Base-by-base conservation (phyloP, 176 grass and related monocot genomes). In the Melocanna baccifera region DNA sequence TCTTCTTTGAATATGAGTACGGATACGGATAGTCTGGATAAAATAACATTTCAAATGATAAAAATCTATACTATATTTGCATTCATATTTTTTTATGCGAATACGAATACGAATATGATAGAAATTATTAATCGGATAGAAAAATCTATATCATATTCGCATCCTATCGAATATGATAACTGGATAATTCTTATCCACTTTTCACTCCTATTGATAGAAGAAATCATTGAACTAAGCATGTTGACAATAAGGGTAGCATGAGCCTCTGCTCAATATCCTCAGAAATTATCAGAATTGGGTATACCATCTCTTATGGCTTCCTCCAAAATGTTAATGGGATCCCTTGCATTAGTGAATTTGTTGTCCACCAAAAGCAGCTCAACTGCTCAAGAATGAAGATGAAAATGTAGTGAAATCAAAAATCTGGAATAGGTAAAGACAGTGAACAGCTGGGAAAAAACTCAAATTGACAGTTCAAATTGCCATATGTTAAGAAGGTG, bases 201-300 rank as follows among this genome's bases (percentile, higher is more conserved):
- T n/a, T n/a, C n/a, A n/a, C n/a, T n/a, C n/a, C n/a, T n/a, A 78
- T 97, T 94, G 74, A 97, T 90, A 71, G 95, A 87, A 41, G 90
- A 91, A 78, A 97, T 97, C 42, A 94, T 97, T 65, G 95, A 88
- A 88, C 92, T 92, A 11, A 93, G 88, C 84, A 93, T 97, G 86
- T 97, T 97, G 34, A 97, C 90, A 46, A 97, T 90, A 78, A 97
- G 87, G 74, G 95, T 97, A 30, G 92, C 95, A 86, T 94, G 84
- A 59, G 92, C 95, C 81, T 94, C 83, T 97, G 95, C 88, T 97
- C 95, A 41, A 94, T 97, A 77, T 94, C 95, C 71, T 97, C 92
- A 29, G 92, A 92, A 86, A 92, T 89, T 50, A 94, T 91, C 47
- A 97, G 45, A 61, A 97, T 89, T 28, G 92, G 86, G 76, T 94